Evolutionary conservation across 345 rosid genomes (phyloP).

Genomic region (Salix arbutifolia): DNA sequence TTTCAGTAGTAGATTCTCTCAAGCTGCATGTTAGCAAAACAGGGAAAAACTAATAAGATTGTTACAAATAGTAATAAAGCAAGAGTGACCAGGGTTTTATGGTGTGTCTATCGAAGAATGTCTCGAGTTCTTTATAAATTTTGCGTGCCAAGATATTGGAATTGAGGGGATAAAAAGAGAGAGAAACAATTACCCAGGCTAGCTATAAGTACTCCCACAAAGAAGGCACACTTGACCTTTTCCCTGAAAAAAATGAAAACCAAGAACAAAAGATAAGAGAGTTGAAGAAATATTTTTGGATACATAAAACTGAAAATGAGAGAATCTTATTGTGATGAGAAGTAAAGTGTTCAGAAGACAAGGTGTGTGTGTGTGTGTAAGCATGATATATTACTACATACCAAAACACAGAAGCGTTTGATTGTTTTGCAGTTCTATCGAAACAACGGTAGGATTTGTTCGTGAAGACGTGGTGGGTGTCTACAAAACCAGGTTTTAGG

Average conservation of each 20-base stretch:
- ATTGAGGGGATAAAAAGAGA: neutral
- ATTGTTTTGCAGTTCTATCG: neutral
- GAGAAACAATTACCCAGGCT: too few relatives aligned
- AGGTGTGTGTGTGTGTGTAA: neutral
- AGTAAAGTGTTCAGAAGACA: neutral
- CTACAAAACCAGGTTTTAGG: neutral
- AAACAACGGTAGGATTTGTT: neutral
- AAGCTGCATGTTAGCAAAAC: slow-evolving; percentile 10
- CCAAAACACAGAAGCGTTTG: neutral
- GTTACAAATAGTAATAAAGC: slow-evolving; percentile 18
- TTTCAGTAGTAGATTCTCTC: slow-evolving; percentile 21
- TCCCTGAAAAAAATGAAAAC: neutral
- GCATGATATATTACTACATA: neutral
- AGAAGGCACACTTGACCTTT: neutral
- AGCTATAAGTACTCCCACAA: slow-evolving; percentile 21
- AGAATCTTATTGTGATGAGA: neutral
- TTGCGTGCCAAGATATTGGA: slow-evolving; percentile 23
- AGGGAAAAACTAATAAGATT: slow-evolving; percentile 5
- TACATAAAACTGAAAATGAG: neutral
- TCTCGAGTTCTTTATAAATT: neutral
- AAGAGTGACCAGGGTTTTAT: neutral
- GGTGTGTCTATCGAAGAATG: slow-evolving; percentile 11
- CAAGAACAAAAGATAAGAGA: neutral
- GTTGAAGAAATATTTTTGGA: neutral
- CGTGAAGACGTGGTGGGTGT: neutral